Conservation (phyloP, 768 basidiomycete genomes). For the Leucocoprinus birnbaumii region DNA sequence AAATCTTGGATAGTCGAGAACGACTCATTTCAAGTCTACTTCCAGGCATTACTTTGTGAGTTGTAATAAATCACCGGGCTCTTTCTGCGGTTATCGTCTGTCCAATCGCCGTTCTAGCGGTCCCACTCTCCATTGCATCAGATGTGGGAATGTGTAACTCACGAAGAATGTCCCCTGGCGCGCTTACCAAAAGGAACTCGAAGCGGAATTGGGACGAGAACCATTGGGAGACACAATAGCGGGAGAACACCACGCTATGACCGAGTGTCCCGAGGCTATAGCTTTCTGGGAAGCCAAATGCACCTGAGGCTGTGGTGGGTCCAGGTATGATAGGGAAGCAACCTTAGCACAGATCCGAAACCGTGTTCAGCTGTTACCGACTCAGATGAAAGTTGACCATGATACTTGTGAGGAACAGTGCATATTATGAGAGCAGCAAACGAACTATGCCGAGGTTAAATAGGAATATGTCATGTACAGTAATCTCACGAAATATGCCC, state of each 20-base stretch:
- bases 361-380: conserved; percentile 53
- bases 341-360: conserved; percentile 56
- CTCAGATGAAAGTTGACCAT: conserved; percentile 29
- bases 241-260: conserved; percentile 35
- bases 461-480: no score
- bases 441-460: no score
- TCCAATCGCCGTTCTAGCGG: no score
- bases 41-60: conserved; percentile 22
- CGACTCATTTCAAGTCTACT: conserved; percentile 53
- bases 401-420: background rate
- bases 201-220: conserved; percentile 55
- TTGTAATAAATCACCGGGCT: conserved; percentile 23
- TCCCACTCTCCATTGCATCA: conserved; percentile 50
- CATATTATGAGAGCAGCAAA: no score
- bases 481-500: no score
- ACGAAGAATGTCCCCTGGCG: conserved; percentile 59
- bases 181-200: conserved; percentile 53
- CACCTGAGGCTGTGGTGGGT: conserved; percentile 45
- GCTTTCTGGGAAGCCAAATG: conserved; percentile 65
- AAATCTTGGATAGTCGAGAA: conserved; percentile 54
- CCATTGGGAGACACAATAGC: conserved; percentile 58
- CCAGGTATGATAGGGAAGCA: conserved; percentile 58
- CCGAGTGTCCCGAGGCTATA: conserved; percentile 55
- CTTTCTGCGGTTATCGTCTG: no score
- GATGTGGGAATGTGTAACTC: conserved; percentile 48